Conservation (phyloP, 2,329 filamentous ascomycete species). For the Ceratocystis colombiana region DNA sequence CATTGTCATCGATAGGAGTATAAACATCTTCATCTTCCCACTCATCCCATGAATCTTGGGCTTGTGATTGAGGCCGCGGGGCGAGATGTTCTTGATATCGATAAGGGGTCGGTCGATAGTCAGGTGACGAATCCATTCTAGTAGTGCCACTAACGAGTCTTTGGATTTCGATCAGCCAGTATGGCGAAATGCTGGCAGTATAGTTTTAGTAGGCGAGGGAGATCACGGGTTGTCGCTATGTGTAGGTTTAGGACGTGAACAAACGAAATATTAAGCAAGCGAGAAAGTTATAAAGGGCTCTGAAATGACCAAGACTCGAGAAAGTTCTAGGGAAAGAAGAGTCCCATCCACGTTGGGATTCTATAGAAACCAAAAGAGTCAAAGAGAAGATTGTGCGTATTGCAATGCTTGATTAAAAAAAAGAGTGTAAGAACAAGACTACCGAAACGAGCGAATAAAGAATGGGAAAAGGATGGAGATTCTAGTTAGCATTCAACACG, state of each 20-base stretch:
- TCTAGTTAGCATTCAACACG: neutral
- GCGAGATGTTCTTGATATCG: conserved; percentile 8
- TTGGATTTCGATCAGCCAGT: neutral
- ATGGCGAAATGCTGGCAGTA: neutral
- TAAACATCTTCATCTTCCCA: conserved; percentile 40
- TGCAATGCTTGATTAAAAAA: neutral
- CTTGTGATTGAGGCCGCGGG: neutral
- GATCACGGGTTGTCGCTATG: neutral
- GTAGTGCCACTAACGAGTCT: neutral
- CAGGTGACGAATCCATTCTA: neutral
- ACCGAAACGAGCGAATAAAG: neutral
- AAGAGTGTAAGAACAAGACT: neutral
- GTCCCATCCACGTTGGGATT: neutral
- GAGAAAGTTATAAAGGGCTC: neutral
- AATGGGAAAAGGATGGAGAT: neutral
- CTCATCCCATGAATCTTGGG: conserved; percentile 41
- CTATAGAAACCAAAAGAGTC: neutral
- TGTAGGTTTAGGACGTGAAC: neutral
- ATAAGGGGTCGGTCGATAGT: neutral
- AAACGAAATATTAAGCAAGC: neutral
- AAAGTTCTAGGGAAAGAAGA: neutral
- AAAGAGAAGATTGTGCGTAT: neutral
- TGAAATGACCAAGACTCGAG: neutral
- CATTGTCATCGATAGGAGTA: conserved; percentile 33
- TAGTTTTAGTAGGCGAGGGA: neutral